Base-by-base conservation (phyloP, 805 yeast genomes). In the Suhomyces emberorum region DNA sequence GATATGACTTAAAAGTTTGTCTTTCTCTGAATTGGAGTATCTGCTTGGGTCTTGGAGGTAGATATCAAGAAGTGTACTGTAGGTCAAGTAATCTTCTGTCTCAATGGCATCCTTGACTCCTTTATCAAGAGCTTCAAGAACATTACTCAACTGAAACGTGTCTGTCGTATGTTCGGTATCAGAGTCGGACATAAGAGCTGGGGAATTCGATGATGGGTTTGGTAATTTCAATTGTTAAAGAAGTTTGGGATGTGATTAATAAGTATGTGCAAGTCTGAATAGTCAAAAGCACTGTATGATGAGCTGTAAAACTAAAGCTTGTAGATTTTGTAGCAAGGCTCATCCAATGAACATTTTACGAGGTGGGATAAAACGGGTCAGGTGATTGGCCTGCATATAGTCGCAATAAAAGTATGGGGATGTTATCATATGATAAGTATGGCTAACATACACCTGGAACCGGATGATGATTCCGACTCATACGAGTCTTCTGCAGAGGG, bases 31-130 rank as follows among this genome's bases (percentile, higher is more conserved):
- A 28, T 60, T 57, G 8, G 70, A 46, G 53, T 68, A 81, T 6
- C 63, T 48, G 4, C 46, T 22, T 6, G 79, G 76, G 18, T 78
- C 76, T 8, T 55, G 43, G 22, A 84, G 53, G 47, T 79, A 70
- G 22, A 80, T 60, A 36, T 86, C 95, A 23, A 86, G 52, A 14
- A 85, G 61, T 0, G 95, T 83, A n/a, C 85, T 75, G 50, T 79
- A 85, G 3, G 88, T 72, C 16, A 86, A 56, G 51, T 65, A 85
- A 57, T 86, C 95, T 7, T 71, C 62, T 6, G 78, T 58, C 31
- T 72, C 73, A 19, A 52, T 41, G 14, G 65, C 64, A 18, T 67
- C 72, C 7, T 44, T 28, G 8, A 65, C 62, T 3, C 68, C 70
- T 4, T 39, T 35, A 15, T 54, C 49, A 18, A 67, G 48, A 31